A percentile compares a stretch with the other conserved stretches of the same genome.
Evolutionary conservation across 108 stramenopile species (phyloP).

Genomic region (Thalassiosira profunda): DNA sequence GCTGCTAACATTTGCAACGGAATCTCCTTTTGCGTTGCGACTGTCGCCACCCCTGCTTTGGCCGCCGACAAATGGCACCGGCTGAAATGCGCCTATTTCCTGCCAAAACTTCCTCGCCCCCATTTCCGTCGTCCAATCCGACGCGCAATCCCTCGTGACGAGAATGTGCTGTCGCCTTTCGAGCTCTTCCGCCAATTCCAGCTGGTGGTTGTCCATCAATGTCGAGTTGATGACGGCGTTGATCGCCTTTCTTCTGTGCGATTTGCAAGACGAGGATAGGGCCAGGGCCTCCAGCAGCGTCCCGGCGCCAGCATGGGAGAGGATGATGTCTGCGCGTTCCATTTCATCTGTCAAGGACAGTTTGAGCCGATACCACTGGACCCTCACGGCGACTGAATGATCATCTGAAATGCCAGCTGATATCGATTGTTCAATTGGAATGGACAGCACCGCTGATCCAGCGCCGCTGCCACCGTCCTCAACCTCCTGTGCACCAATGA

Average conservation of each 20-base stretch:
- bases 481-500: neutral
- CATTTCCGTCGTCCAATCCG: conserved; percentile 22
- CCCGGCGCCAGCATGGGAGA: conserved; percentile 96
- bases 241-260: conserved; percentile 49
- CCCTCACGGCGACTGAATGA: no score
- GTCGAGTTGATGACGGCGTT: conserved; percentile 87
- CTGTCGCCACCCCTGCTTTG: neutral
- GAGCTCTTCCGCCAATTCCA: conserved; percentile 91
- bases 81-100: conserved; percentile 11
- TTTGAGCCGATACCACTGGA: conserved; percentile 77
- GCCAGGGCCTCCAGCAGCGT: conserved; percentile 89
- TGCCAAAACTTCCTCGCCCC: conserved; percentile 30
- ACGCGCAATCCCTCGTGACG: conserved; percentile 33
- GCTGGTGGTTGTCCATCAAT: conserved; percentile 97
- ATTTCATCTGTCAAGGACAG: conserved; percentile 82
- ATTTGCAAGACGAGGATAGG: neutral
- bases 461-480: conserved; percentile 14
- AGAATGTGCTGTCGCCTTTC: conserved; percentile 60
- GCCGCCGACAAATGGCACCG: conserved; percentile 24
- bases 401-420: neutral
- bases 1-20: neutral
- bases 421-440: conserved; percentile 8
- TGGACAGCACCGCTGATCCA: conserved; percentile 15
- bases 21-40: neutral
- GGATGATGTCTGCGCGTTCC: conserved; percentile 79